Base-by-base conservation (phyloP, 164 flowering plant species). In the Stephania japonica region DNA sequence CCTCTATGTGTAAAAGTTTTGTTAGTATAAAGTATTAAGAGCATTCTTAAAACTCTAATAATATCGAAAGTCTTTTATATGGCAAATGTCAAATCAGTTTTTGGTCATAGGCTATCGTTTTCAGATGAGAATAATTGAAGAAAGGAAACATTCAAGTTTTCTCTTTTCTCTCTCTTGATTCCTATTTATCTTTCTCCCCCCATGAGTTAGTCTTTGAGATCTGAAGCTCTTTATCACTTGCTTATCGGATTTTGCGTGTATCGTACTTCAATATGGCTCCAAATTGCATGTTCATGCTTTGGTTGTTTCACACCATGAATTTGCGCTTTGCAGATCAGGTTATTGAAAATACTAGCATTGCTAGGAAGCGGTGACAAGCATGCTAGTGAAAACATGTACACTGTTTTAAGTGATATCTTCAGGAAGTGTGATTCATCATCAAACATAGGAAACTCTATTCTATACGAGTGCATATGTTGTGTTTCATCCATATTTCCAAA, bases 361-460 rank as follows among this genome's bases (percentile, higher is more conserved):
- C 81, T 96, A 65, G 99, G 98, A 49, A 86, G 84, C 75, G 91
- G 97, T 73, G 98, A 95, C 84, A 93, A 90, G 81, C 87, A 82
- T 73, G 92, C 95, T 43, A 96, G 99, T 85, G 98, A 88, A 78
- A 81, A 81, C 75, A 96, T 91, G 98, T 91, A 88, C 74, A 90
- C 92, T 61, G 94, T 96, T 70, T 71, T 96, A 18, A 91, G 91
- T 67, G 97, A 93, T 77, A 83, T 96, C 69, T 88, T 96, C 85
- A 89, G 87, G 74, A 93, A 90, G 79, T 75, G 92, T 73, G 99
- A 93, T 78, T 78, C 94, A n/a, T 70, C 90, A 14, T 91, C 87
- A 72, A 96, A 96, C 78, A 96, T 96, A 76, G 99, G 98, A 75
- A 96, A 96, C 81, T 98, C 99, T 65, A 81, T 96, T 68, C 82